Conservation (phyloP, 2,329 filamentous ascomycete species). For the Cladosporium sp. region DNA sequence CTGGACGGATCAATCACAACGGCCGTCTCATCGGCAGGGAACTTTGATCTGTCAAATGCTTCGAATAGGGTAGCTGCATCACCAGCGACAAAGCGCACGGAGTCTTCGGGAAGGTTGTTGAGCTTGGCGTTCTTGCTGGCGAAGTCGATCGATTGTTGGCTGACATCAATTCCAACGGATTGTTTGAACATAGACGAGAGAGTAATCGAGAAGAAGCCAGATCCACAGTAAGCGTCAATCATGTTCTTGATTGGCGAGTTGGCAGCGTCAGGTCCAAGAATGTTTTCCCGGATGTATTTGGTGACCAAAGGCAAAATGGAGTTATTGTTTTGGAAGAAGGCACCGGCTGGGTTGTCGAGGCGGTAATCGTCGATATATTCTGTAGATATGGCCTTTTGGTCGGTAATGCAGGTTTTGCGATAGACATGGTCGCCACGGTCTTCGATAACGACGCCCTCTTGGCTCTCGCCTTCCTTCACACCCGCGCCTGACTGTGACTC, state of each 20-base stretch:
- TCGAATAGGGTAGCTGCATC: conserved; percentile 82
- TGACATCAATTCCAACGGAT: conserved; percentile 87
- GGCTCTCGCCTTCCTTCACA: conserved; percentile 21
- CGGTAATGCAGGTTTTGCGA: conserved; percentile 82
- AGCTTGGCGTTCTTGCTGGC: conserved; percentile 73
- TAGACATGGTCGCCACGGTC: conserved; percentile 63
- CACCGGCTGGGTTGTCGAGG: conserved; percentile 86
- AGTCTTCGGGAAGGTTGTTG: conserved; percentile 64
- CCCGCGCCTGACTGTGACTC: conserved; percentile 16
- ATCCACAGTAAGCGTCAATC: conserved; percentile 96
- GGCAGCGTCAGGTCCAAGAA: conserved; percentile 51
- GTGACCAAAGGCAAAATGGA: conserved; percentile 88
- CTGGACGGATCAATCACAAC: conserved; percentile 96
- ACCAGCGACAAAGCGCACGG: conserved; percentile 81
- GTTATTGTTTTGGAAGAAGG: conserved; percentile 99
- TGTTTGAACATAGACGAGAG: conserved; percentile 75
- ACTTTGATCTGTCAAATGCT: conserved; percentile 53
- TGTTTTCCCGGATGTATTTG: conserved; percentile 75
- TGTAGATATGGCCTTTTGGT: conserved; percentile 74
- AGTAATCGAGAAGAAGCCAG: conserved; percentile 93
- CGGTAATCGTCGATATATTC: conserved; percentile 83
- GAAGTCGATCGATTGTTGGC: conserved; percentile 69
- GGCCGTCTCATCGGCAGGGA: conserved; percentile 74
- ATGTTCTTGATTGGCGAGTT: conserved; percentile 67
- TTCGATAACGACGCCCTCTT: conserved; percentile 48